These are phyloP conservation scores for Syncephalastrum sp. DNA, from an alignment of 371 early-diverging fungal genomes.

Conservation along the genomic window DNA sequence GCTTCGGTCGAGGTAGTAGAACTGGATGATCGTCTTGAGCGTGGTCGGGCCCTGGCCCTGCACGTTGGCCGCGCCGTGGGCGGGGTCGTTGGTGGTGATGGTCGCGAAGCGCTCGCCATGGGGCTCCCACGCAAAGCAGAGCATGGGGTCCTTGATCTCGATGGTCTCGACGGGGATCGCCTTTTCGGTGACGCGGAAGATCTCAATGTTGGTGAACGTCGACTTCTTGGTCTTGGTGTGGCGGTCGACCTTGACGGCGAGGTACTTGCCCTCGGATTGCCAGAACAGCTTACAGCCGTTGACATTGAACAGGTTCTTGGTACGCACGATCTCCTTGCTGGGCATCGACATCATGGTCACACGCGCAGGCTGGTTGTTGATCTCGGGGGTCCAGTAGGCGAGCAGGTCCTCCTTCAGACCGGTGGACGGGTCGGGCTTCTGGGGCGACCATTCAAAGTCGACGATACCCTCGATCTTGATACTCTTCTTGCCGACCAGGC, in stretches of 20 bases:
- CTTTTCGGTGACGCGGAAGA: constrained; percentile 91
- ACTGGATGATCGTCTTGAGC: constrained; percentile 73
- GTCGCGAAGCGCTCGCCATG: constrained; percentile 82
- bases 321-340: constrained; percentile 80
- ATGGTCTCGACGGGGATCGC: constrained; percentile 94
- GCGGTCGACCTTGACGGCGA: constrained; percentile 92
- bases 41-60: constrained; percentile 53
- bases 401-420: constrained; percentile 70
- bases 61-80: constrained; percentile 45
- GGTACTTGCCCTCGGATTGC: constrained; percentile 89
- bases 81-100: constrained; percentile 75
- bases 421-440: constrained; percentile 45
- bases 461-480: constrained; percentile 87
- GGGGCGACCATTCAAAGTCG: constrained; percentile 92
- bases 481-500: constrained; percentile 90
- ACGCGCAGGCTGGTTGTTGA: constrained; percentile 94
- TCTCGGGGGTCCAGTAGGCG: constrained; percentile 96
- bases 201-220: constrained; percentile 86
- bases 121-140: constrained; percentile 95
- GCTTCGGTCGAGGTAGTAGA: constrained; percentile 75
- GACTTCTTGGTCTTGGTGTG: constrained; percentile 92
- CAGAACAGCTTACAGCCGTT: constrained; percentile 87
- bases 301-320: constrained; percentile 97
- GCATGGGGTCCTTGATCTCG: constrained; percentile 84
- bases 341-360: constrained; percentile 90